These are phyloP conservation scores for Mycena sp. DNA, from an alignment of 1,284 basidiomycete species.

Conservation along the genomic window DNA sequence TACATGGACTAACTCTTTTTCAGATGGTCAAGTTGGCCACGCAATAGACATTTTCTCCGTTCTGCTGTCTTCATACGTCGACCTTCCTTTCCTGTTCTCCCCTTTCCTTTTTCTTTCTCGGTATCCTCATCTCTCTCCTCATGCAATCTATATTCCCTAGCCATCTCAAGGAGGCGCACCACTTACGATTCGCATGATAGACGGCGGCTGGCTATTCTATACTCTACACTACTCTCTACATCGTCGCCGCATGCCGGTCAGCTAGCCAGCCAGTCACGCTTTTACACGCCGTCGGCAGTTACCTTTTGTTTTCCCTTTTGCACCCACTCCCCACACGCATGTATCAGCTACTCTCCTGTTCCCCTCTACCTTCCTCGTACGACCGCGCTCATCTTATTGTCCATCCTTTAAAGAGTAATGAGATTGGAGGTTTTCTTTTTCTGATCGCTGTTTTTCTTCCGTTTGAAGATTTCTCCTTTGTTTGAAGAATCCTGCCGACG, in stretches of 20 bases:
- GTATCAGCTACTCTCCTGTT: slow-evolving; percentile 26
- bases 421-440: slow-evolving; percentile 24
- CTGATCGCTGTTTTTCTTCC: too few species aligned
- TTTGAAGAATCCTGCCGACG: too few species aligned
- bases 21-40: slow-evolving; percentile 80
- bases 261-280: slow-evolving; percentile 29
- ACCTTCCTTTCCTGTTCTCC: slow-evolving; percentile 27
- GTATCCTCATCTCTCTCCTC: slow-evolving; percentile 38
- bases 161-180: slow-evolving; percentile 41
- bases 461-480: too few species aligned
- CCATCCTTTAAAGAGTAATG: slow-evolving; percentile 20
- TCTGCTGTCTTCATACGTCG: neutral
- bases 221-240: slow-evolving; percentile 8
- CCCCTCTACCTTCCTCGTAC: slow-evolving; percentile 17
- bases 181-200: slow-evolving; percentile 39
- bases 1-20: neutral
- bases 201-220: slow-evolving; percentile 30
- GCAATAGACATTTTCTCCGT: slow-evolving; percentile 62
- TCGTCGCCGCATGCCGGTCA: slow-evolving; percentile 12
- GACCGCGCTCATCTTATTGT: slow-evolving; percentile 22
- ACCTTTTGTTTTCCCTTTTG: slow-evolving; percentile 8
- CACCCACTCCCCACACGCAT: slow-evolving; percentile 21
- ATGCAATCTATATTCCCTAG: slow-evolving; percentile 54
- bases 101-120: slow-evolving; percentile 22
- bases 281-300: slow-evolving; percentile 18